phyloP scores from a whole-genome alignment of 306 rosid species.

The Quercus mongolica region DNA sequence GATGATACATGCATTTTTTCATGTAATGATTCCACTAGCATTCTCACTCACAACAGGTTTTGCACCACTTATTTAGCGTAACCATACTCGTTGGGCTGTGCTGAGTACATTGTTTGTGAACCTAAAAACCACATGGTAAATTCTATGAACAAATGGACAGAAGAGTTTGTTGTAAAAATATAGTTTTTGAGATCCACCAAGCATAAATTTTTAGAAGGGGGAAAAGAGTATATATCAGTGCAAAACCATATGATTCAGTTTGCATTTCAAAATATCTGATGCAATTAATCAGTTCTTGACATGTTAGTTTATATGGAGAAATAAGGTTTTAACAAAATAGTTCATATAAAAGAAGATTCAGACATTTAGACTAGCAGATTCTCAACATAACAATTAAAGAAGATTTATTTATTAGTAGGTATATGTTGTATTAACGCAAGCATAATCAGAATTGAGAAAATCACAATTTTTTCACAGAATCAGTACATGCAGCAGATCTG shows the following conservation, averaged over 20 bases:
- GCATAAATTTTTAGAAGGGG: background rate
- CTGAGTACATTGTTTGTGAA: slow-evolving; percentile 88
- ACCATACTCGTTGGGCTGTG: slow-evolving; percentile 98
- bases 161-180: background rate
- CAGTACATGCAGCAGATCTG: background rate
- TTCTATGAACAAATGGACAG: background rate
- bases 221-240: background rate
- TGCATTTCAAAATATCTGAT: background rate
- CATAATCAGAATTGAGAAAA: background rate
- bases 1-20: background rate
- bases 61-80: slow-evolving; percentile 92
- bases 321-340: background rate
- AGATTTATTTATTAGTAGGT: background rate
- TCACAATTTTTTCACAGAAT: background rate
- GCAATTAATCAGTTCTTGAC: background rate
- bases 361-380: background rate
- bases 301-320: background rate
- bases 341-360: background rate
- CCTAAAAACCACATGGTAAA: slow-evolving; percentile 39
- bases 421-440: background rate
- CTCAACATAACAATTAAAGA: no score
- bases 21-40: slow-evolving; percentile 71
- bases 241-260: background rate
- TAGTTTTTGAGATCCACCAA: background rate
- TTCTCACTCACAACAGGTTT: slow-evolving; percentile 72